Evolutionary conservation across 2,329 filamentous ascomycete genomes (phyloP), one percentile per base, ranked within the genome.

Genomic region (Chaetomiaceae sp.): DNA sequence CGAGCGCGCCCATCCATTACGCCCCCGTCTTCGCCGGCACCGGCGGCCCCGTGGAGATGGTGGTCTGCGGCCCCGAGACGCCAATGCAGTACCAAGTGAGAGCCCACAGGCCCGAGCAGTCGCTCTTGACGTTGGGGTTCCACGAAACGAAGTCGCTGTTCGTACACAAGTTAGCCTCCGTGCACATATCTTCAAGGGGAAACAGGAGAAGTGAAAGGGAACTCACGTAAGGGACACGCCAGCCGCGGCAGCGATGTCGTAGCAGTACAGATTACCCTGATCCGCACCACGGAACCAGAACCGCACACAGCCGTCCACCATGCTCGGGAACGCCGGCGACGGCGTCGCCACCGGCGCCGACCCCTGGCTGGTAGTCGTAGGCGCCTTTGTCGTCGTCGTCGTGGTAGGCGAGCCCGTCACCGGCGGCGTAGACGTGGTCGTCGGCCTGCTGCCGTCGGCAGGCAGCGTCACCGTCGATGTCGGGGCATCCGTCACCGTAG

Each of bases 341-440:
- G 63, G 60, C 22, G 52, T 52, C 6, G 42, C 6, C 2, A 32
- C 27, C 0, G 63, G 62, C n/a, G n/a, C n/a, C n/a, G n/a, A n/a
- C n/a, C n/a, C n/a, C 9, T 59, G 22, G 22, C 22, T 9, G 9
- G 22, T 24, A 5, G 22, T 24, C 22, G 22, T 24, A 5, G 22
- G 6, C 22, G 22, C 22, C 22, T 5, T 6, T 9, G 5, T 62
- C 8, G 53, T 40, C 15, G 52, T 50, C 1, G 48, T 48, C 3
- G 52, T 50, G 18, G 32, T 32, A 3, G 17, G 18, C 3, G 35
- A n/a, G 12, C 34, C 6, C 10, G n/a, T n/a, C n/a, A n/a, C n/a
- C n/a, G n/a, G n/a, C n/a, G n/a, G n/a, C n/a, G n/a, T n/a, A n/a
- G 7, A 18, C 15, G 20, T 42, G n/a, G 24, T 22, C 24, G 24